A percentile compares a stretch with the other conserved stretches of the same genome.
Conservation (phyloP, 306 rosid genomes). For the Potentilla sterilis region DNA sequence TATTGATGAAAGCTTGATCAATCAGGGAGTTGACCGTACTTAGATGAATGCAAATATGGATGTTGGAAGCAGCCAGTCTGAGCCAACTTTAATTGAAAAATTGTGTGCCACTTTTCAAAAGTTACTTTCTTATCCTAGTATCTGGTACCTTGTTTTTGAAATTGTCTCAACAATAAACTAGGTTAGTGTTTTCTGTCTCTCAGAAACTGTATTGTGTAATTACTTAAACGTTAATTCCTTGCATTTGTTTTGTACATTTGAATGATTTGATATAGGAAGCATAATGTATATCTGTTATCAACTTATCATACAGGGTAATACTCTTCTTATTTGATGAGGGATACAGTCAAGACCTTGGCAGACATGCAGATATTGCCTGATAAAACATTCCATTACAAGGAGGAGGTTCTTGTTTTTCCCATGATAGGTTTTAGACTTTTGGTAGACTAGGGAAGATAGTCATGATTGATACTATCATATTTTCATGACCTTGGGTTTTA, state of each 20-base stretch:
- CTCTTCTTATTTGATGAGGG: conserved; percentile 62
- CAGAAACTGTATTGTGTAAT: not conserved
- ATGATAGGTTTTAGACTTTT: not conserved
- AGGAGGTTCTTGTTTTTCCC: conserved; percentile 51
- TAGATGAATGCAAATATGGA: conserved; percentile 30
- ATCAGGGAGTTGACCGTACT: conserved; percentile 70
- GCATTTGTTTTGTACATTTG: too few relatives aligned
- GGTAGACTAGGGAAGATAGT: too few relatives aligned
- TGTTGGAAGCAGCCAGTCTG: conserved; percentile 52
- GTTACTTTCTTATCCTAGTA: too few relatives aligned
- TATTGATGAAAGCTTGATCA: conserved; percentile 67
- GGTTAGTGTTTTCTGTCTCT: not conserved
- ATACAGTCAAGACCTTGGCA: conserved; percentile 53
- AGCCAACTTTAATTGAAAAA: conserved; percentile 80
- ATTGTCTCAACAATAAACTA: conserved; percentile 37
- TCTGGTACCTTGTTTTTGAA: conserved; percentile 61
- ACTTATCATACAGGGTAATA: conserved; percentile 46
- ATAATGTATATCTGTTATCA: not conserved
- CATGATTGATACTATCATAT: not conserved
- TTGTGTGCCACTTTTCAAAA: conserved; percentile 63
- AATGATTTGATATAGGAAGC: not conserved
- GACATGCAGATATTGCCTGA: conserved; percentile 65
- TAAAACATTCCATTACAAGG: conserved; percentile 69
- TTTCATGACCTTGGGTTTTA: not conserved
- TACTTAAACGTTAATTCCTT: too few relatives aligned